These are phyloP conservation scores for Eucalyptus melliodora DNA, from an alignment of 345 rosid species.

Conservation along the genomic window DNA sequence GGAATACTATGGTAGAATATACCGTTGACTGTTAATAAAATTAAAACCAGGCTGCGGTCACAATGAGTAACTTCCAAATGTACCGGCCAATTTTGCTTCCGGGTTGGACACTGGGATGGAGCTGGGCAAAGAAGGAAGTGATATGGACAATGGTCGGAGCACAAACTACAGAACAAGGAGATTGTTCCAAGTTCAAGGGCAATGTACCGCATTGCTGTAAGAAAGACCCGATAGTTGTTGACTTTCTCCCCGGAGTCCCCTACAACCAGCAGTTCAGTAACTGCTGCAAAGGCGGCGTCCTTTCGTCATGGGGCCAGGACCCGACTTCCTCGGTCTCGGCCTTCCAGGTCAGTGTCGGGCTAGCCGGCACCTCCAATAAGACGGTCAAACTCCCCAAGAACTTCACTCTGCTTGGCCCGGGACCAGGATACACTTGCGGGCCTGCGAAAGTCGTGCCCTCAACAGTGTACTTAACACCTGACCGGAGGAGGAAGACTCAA, in stretches of 20 bases:
- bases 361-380: conserved; percentile 70
- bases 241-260: conserved; percentile 66
- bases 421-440: conserved; percentile 74
- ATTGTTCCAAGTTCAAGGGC: conserved; percentile 75
- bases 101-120: conserved; percentile 75
- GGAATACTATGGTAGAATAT: no score
- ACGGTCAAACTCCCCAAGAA: conserved; percentile 65
- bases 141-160: conserved; percentile 75
- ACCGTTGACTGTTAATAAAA: not conserved
- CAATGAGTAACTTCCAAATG: conserved; percentile 58
- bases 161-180: conserved; percentile 84
- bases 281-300: conserved; percentile 65
- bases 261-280: conserved; percentile 71
- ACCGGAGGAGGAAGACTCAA: conserved; percentile 59
- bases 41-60: conserved; percentile 41
- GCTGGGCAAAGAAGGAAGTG: conserved; percentile 74
- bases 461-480: conserved; percentile 42
- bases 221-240: conserved; percentile 45
- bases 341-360: conserved; percentile 64
- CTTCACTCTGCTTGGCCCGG: conserved; percentile 65
- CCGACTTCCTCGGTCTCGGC: conserved; percentile 43
- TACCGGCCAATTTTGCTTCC: conserved; percentile 56
- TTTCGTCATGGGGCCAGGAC: conserved; percentile 76
- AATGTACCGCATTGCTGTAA: conserved; percentile 64
- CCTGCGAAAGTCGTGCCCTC: conserved; percentile 66